phyloP scores from a whole-genome alignment of 345 rosid genomes.

The Ceriops zippeliana region DNA sequence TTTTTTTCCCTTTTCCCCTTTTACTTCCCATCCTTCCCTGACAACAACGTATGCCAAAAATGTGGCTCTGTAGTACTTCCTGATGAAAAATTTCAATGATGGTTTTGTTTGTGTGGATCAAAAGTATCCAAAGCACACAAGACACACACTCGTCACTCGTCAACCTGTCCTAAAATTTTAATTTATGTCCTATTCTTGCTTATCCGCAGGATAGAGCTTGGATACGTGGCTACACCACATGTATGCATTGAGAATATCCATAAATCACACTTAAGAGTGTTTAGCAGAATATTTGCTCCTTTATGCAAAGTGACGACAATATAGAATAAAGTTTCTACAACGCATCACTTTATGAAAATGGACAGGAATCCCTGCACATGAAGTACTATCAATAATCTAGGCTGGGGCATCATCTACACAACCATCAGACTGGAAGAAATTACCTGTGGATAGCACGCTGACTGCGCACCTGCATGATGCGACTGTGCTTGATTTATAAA shows the following conservation, averaged over 20 bases:
- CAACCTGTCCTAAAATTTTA: slow-evolving; percentile 5
- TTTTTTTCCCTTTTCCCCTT: neutral
- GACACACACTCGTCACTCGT: neutral
- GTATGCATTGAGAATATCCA: too few relatives aligned
- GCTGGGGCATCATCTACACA: neutral
- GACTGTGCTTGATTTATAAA: neutral
- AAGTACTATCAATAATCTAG: slow-evolving; percentile 1
- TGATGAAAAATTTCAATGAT: neutral
- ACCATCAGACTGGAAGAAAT: slow-evolving; percentile 6
- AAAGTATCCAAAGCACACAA: neutral
- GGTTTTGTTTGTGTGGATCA: neutral
- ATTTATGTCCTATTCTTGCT: slow-evolving; percentile 13
- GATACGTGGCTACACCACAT: too few relatives aligned
- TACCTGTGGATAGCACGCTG: neutral
- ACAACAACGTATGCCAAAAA: slow-evolving; percentile 24
- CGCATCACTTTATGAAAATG: neutral
- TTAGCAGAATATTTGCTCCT: neutral
- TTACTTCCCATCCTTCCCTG: neutral
- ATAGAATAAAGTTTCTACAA: slow-evolving; percentile 14
- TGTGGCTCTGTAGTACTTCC: slow-evolving; percentile 11
- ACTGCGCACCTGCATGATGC: neutral
- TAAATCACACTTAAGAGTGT: neutral
- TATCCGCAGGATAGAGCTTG: neutral
- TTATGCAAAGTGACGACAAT: neutral
- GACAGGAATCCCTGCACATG: slow-evolving; percentile 3